Base-by-base conservation (phyloP, 208 protist species). In the Trypanosoma lewisi region DNA sequence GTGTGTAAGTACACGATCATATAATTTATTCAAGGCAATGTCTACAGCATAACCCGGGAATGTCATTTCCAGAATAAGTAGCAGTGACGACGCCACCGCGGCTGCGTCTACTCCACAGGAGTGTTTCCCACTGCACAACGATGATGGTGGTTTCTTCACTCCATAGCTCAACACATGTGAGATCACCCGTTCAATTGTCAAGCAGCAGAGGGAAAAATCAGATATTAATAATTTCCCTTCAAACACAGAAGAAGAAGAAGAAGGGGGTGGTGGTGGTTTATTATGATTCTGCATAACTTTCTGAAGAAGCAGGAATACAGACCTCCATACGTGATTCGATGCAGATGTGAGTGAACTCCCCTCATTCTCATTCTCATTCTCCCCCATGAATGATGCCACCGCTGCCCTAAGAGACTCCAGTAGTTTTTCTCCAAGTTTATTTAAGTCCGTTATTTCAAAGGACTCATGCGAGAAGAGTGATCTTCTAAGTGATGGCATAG, bases 311-410 rank as follows among this genome's bases (percentile, higher is more conserved):
- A 3, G n/a, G 28, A 60, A 58, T 23, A 70, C 36, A 4, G 39
- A 63, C 17, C 44, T 63, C 65, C 65, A 70, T 16, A 70, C 56
- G 37, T 58, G n/a, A n/a, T n/a, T n/a, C n/a, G n/a, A 16, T 19
- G 19, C 48, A 31, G 44, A 21, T 62, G 25, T 3, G 21, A 27
- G n/a, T 27, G 36, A 8, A n/a, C n/a, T 2, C 14, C 42, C 53
- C 28, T 23, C n/a, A n/a, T n/a, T n/a, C n/a, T n/a, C n/a, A n/a
- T n/a, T n/a, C n/a, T n/a, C n/a, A n/a, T n/a, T n/a, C n/a, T n/a
- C n/a, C n/a, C n/a, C n/a, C n/a, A n/a, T n/a, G n/a, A n/a, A n/a
- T n/a, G n/a, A n/a, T n/a, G n/a, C n/a, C n/a, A n/a, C n/a, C 31
- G 27, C 21, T 19, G 8, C 8, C 28, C 11, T 16, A 25, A 69